Evolutionary conservation across 108 stramenopile genomes (phyloP).

Genomic region (Chaetoceros muelleri): DNA sequence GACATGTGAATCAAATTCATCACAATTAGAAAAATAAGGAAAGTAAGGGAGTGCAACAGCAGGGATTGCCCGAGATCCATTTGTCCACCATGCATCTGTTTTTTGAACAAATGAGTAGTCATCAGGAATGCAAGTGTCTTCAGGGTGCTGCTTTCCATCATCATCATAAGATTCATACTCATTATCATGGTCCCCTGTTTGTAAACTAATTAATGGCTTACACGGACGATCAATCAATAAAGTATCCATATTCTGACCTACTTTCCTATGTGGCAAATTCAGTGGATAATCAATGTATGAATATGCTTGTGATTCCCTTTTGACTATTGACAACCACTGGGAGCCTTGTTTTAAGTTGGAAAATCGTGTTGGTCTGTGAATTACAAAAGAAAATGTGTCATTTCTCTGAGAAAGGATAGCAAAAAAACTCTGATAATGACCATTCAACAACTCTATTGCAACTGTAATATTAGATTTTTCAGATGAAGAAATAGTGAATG

Average conservation of each 20-base stretch:
- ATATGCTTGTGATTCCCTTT: neutral
- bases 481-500: neutral
- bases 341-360: neutral
- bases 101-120: neutral
- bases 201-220: too few relatives aligned
- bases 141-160: neutral
- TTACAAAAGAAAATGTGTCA: neutral
- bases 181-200: too few relatives aligned
- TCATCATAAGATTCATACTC: neutral
- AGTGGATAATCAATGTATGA: neutral
- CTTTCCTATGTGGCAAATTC: neutral
- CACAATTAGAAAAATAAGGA: conserved; percentile 77
- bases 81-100: neutral
- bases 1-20: conserved; percentile 61
- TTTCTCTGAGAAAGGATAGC: neutral
- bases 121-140: neutral
- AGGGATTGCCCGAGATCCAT: conserved; percentile 11
- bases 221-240: too few relatives aligned
- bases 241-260: neutral
- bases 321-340: neutral
- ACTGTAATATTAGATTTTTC: too few relatives aligned
- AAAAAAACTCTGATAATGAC: too few relatives aligned
- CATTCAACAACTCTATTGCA: too few relatives aligned
- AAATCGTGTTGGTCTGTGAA: neutral
- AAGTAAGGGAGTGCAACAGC: conserved; percentile 63